Evolutionary conservation across 2,329 filamentous ascomycete genomes (phyloP), one percentile per base, ranked within the genome.

Genomic region (Balansia obtecta): DNA sequence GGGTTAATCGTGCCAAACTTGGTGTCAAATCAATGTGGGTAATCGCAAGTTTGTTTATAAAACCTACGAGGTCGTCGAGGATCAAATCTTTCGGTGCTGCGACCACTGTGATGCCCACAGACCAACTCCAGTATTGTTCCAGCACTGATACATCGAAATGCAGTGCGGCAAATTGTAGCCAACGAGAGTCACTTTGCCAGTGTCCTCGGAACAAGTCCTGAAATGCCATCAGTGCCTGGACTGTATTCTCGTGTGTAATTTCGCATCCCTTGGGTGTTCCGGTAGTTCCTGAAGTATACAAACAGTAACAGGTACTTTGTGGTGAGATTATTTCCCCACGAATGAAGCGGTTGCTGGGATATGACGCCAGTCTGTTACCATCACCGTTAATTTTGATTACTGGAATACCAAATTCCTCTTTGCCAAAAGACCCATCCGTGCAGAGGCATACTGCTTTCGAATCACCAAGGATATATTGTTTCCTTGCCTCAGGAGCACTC

Each of bases 61-160:
- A 81, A 1, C 76, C 77, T 1, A 85, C 75, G 15, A 96, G 72
- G 58, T 96, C 88, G 58, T 93, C 87, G 34, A 96, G 82, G 1
- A 96, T 83, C 1, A 95, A 62, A 61, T 96, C 89, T 56, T 87
- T 79, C 0, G 88, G 86, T 7, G 87, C 89, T 2, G 86, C 83
- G 2, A 91, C 85, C 0, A 96, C 77, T 4, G 85, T 83, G 27
- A 96, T 89, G 1, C 89, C 89, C 1, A 93, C 86, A 30, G 85
- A 88, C 90, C 90, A 96, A 52, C 84, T 93, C 88, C 88, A 96
- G 63, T 91, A 96, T 60, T 95, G 90, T 61, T 96, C 90, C 0
- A 96, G 74, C 0, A 96, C 86, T 1, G 87, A 93, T 4, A 96
- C 90, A 59, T 96, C 91, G 54, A 96, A 96, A 64, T 95, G 91